Conservation (phyloP, 2,329 filamentous ascomycete genomes). For the Meredithiella fracta region DNA sequence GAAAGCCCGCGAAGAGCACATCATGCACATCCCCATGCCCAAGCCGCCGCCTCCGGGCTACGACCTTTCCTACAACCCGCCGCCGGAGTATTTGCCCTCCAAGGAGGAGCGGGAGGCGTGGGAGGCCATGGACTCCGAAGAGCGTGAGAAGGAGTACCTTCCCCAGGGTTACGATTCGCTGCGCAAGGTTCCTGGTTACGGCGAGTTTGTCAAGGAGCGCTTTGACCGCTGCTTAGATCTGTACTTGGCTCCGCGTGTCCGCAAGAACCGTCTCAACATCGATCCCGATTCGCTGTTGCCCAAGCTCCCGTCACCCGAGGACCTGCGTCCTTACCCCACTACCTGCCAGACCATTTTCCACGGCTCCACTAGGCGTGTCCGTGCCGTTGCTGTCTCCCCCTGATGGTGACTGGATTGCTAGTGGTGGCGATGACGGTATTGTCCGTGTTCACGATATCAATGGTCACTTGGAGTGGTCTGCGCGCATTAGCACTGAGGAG, state of each 20-base stretch:
- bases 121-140: conserved; percentile 76
- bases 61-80: conserved; percentile 91
- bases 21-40: conserved; percentile 89
- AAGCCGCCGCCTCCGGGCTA: conserved; percentile 88
- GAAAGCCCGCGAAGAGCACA: conserved; percentile 60
- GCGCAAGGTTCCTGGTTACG: conserved; percentile 83
- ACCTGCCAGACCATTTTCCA: conserved; percentile 73
- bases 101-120: conserved; percentile 69
- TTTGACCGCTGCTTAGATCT: conserved; percentile 92
- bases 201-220: conserved; percentile 78
- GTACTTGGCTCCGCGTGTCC: conserved; percentile 81
- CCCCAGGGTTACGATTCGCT: conserved; percentile 69
- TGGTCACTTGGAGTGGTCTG: conserved; percentile 75
- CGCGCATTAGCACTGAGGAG: conserved; percentile 59
- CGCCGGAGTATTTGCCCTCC: conserved; percentile 80
- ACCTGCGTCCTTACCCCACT: conserved; percentile 88
- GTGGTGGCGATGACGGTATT: conserved; percentile 85
- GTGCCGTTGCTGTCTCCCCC: conserved; percentile 75
- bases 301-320: conserved; percentile 81
- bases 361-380: conserved; percentile 77
- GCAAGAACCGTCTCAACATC: conserved; percentile 90
- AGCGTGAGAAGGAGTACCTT: conserved; percentile 76
- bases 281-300: conserved; percentile 85
- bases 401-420: conserved; percentile 70
- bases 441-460: conserved; percentile 85